phyloP scores from a whole-genome alignment of 176 grass and related monocot genomes.

The Avena eriantha region DNA sequence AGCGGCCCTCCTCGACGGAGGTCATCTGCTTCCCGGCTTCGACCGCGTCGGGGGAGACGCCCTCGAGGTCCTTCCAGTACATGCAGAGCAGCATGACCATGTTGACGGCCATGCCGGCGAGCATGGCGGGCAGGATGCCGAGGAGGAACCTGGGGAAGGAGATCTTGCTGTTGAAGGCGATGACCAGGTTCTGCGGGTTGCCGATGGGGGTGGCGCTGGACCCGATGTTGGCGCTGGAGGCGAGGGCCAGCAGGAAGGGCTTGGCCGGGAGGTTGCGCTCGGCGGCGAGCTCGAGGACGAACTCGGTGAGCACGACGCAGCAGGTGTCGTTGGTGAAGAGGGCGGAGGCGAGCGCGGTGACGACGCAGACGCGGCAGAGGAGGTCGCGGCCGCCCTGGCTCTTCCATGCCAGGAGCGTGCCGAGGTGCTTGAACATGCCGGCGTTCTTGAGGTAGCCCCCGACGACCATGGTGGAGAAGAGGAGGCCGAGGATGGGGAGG shows the following conservation, averaged over 20 bases:
- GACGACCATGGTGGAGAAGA: conserved; percentile 95
- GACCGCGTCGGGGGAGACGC: not conserved
- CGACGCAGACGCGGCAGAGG: conserved; percentile 85
- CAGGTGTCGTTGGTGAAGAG: conserved; percentile 98
- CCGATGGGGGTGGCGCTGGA: conserved; percentile 90
- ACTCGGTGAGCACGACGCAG: conserved; percentile 98
- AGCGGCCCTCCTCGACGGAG: conserved; percentile 43
- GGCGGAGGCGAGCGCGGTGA: conserved; percentile 74
- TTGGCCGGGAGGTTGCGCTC: conserved; percentile 88
- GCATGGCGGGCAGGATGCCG: conserved; percentile 80
- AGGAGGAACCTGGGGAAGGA: conserved; percentile 74
- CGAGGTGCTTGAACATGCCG: conserved; percentile 89
- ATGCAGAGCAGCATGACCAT: conserved; percentile 72
- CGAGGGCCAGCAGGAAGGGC: conserved; percentile 85
- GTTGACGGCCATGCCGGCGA: conserved; percentile 76
- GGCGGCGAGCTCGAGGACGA: conserved; percentile 82
- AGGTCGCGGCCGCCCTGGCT: conserved; percentile 87
- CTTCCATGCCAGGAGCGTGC: conserved; percentile 67
- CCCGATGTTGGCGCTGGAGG: conserved; percentile 94
- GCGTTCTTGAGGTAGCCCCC: conserved; percentile 86
- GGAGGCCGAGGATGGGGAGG: conserved; percentile 91
- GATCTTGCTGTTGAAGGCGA: conserved; percentile 87
- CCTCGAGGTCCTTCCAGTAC: conserved; percentile 74
- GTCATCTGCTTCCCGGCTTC: conserved; percentile 29
- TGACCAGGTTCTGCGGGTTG: conserved; percentile 95